Percentiles rank a stretch among this genome's conserved stretches.
Evolutionary conservation across 1,139 yeast species (phyloP).

Genomic region (Wickerhamomyces sp.): DNA sequence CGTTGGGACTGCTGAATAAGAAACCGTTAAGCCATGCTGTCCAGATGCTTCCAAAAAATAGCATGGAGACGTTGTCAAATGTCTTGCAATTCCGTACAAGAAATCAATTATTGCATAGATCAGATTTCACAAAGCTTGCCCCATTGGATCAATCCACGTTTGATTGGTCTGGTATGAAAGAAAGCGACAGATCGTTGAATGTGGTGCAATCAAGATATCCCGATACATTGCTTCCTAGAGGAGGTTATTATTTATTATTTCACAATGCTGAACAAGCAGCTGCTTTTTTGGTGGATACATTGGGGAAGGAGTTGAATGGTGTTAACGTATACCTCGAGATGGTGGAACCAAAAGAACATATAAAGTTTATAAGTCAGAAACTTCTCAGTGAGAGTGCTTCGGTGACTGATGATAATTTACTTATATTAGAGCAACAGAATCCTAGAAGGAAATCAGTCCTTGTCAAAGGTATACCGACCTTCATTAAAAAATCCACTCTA

Average conservation of each 20-base stretch:
- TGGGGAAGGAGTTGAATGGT: slow-evolving; percentile 47
- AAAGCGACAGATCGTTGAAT: slow-evolving; percentile 20
- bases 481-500: slow-evolving; percentile 24
- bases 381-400: slow-evolving; percentile 18
- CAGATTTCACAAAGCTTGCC: slow-evolving; percentile 32
- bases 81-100: slow-evolving; percentile 35
- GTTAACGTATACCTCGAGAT: slow-evolving; percentile 40
- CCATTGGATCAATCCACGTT: slow-evolving; percentile 2
- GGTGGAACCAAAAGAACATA: slow-evolving; percentile 27
- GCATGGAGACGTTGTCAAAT: slow-evolving; percentile 12
- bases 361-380: slow-evolving; percentile 22
- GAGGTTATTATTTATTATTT: slow-evolving; percentile 51
- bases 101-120: slow-evolving; percentile 32
- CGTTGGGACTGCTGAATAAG: neutral
- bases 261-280: slow-evolving; percentile 43
- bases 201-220: slow-evolving; percentile 48
- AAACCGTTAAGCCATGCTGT: slow-evolving; percentile 1
- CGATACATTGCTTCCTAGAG: slow-evolving; percentile 36
- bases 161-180: neutral
- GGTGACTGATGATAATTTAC: slow-evolving; percentile 1
- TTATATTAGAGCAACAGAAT: neutral
- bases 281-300: slow-evolving; percentile 44
- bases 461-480: slow-evolving; percentile 35
- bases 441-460: slow-evolving; percentile 26
- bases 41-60: slow-evolving; percentile 2